Percentiles rank a stretch among this genome's conserved stretches.
Evolutionary conservation across 2,329 filamentous ascomycete species (phyloP).

Genomic region (Myrmaecium sp.): DNA sequence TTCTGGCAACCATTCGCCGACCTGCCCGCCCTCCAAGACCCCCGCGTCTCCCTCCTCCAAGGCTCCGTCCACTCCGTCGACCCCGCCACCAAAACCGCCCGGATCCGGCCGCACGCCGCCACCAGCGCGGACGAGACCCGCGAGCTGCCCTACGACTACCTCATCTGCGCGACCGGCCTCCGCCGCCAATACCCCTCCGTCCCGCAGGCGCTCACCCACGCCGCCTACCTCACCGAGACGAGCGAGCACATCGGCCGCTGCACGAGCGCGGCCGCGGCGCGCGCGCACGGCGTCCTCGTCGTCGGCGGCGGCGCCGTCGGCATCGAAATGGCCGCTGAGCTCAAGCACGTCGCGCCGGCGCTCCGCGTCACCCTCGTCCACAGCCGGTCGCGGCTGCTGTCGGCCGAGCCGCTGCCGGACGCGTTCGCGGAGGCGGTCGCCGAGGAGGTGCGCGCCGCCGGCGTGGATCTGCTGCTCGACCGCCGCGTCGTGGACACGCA

Average conservation of each 20-base stretch:
- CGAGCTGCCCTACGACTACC: conserved; percentile 47
- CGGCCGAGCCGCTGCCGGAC: conserved; percentile 53
- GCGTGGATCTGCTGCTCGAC: conserved; percentile 47
- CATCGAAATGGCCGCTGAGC: conserved; percentile 65
- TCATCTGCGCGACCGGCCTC: conserved; percentile 56
- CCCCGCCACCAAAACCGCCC: conserved; percentile 29
- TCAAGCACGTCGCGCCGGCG: conserved; percentile 49
- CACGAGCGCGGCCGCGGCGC: conserved; percentile 1
- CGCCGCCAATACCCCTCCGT: conserved; percentile 56
- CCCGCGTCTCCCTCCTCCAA: conserved; percentile 47
- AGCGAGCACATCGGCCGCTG: conserved; percentile 41
- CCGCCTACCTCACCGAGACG: conserved; percentile 47
- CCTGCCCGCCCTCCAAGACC: conserved; percentile 46
- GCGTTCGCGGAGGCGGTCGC: conserved; percentile 48
- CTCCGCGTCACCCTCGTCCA: conserved; percentile 58
- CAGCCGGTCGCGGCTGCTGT: conserved; percentile 52
- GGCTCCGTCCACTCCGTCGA: conserved; percentile 48
- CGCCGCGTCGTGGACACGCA: conserved; percentile 42
- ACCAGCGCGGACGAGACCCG: conserved; percentile 31
- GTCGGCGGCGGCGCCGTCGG: conserved; percentile 64
- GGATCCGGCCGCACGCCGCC: conserved; percentile 48
- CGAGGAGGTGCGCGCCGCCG: conserved; percentile 37
- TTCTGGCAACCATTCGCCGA: conserved; percentile 55
- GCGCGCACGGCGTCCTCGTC: conserved; percentile 48
- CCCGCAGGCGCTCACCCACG: conserved; percentile 45